These are phyloP conservation scores for Aethionema arabicum DNA, from an alignment of 345 rosid species.

Conservation along the genomic window DNA sequence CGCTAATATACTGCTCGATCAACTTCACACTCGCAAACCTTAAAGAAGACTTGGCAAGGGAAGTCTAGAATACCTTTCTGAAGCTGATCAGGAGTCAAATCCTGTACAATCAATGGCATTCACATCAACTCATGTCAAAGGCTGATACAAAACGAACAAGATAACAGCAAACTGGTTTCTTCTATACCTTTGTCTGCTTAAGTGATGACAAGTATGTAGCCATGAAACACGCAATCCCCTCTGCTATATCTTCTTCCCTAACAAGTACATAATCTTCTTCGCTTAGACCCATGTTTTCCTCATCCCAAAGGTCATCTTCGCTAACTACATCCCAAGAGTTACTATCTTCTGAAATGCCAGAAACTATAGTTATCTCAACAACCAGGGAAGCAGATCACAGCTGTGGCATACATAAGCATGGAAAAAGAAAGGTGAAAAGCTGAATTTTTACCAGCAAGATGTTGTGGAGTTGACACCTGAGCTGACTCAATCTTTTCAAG, in stretches of 20 bases:
- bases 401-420: not conserved
- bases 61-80: slow-evolving; percentile 63
- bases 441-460: slow-evolving; percentile 42
- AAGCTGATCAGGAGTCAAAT: slow-evolving; percentile 84
- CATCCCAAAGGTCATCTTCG: slow-evolving; percentile 76
- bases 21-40: not conserved
- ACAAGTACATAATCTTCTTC: slow-evolving; percentile 85
- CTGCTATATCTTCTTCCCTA: slow-evolving; percentile 93
- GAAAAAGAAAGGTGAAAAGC: not conserved
- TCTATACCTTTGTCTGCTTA: slow-evolving; percentile 80
- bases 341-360: slow-evolving; percentile 58
- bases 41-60: not conserved
- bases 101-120: slow-evolving; percentile 43
- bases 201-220: slow-evolving; percentile 83
- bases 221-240: slow-evolving; percentile 91
- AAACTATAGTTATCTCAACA: slow-evolving; percentile 22
- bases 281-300: slow-evolving; percentile 44
- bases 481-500: slow-evolving; percentile 70
- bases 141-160: not conserved
- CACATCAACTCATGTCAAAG: not conserved
- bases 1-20: no score
- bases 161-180: not conserved
- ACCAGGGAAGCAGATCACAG: not conserved
- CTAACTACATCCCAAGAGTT: slow-evolving; percentile 82
- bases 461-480: slow-evolving; percentile 50